Percentiles rank a stretch among this genome's conserved stretches.
These are phyloP conservation scores for Phyllosticta paracitricarpa DNA, from an alignment of 2,329 filamentous ascomycete genomes.

Conservation along the genomic window DNA sequence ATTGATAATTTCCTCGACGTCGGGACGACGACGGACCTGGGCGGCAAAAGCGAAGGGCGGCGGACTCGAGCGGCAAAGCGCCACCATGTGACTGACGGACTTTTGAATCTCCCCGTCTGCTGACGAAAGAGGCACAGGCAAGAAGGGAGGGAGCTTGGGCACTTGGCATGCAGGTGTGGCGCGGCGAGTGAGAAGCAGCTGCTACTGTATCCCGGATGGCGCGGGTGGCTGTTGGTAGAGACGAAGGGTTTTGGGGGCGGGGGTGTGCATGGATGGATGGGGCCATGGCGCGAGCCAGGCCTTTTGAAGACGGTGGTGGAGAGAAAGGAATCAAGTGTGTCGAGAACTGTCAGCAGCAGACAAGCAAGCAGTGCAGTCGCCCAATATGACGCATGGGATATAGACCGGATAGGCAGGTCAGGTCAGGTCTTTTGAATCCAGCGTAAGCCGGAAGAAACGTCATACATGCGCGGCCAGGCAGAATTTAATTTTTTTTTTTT, in stretches of 20 bases:
- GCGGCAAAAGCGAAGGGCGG: background rate
- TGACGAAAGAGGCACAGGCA: background rate
- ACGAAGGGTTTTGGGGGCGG: background rate
- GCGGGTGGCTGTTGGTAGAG: background rate
- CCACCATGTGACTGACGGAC: background rate
- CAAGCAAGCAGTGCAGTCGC: no score
- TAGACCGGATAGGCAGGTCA: background rate
- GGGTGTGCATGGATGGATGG: background rate
- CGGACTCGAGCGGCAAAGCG: background rate
- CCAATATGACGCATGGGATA: background rate
- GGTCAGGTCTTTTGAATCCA: background rate
- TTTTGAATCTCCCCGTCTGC: background rate
- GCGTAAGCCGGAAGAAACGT: slow-evolving; percentile 7
- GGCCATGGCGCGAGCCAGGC: no score
- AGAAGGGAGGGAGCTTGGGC: background rate
- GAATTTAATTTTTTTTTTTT: background rate
- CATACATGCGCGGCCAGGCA: slow-evolving; percentile 5
- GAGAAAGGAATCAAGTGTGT: no score
- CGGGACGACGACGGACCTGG: background rate
- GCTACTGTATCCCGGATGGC: background rate
- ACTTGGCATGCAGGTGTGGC: background rate
- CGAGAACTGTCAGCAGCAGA: no score
- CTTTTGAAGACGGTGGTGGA: no score
- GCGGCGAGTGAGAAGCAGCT: background rate
- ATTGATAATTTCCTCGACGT: background rate